Base-by-base conservation (phyloP, 2,329 filamentous ascomycete species). In the Chrysoporthe austroafricana region DNA sequence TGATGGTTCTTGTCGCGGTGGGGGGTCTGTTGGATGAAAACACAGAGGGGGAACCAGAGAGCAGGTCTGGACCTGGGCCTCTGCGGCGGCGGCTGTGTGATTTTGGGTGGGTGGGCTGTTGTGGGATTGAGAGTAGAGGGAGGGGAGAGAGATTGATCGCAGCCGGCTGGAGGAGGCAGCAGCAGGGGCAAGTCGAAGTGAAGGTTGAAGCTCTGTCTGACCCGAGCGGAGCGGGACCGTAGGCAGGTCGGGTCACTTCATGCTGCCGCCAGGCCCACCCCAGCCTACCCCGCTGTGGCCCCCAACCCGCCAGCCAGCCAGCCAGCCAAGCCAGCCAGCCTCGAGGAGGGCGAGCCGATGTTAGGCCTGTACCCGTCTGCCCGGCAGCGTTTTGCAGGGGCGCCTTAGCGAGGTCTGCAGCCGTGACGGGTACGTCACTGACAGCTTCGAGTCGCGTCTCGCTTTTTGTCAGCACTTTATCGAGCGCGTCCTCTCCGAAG, bases 401-500 rank as follows among this genome's bases (percentile, higher is more conserved):
- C 32, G 13, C 63, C 34, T 21, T 42, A 26, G 5, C 48, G n/a
- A 14, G 57, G 36, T 36, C 18, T 46, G 39, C 36, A 43, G 39
- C 66, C 42, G 58, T 42, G 58, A 42, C 42, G 34, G 50, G 57
- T 64, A 68, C 66, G 66, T 68, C 66, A 68, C 66, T 63, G 58
- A 26, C 43, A 62, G 50, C 63, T 46, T 52, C 34, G 56, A 62
- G 52, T 68, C 66, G 66, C 66, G 66, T 63, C 66, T 66, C 57
- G 59, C 46, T 66, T 60, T 62, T 48, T 56, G 64, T 66, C 57
- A 66, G 63, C 63, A 62, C 66, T 62, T 52, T 68, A 66, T 46
- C 56, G 26, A 42, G 62, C 58, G 66, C 66, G 66, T 65, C 62
- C 57, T 43, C 56, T 36, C 50, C 42, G n/a, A 32, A 26, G 39